Evolutionary conservation across 1,284 basidiomycete genomes (phyloP).

Genomic region (Xerocomus subilludens): DNA sequence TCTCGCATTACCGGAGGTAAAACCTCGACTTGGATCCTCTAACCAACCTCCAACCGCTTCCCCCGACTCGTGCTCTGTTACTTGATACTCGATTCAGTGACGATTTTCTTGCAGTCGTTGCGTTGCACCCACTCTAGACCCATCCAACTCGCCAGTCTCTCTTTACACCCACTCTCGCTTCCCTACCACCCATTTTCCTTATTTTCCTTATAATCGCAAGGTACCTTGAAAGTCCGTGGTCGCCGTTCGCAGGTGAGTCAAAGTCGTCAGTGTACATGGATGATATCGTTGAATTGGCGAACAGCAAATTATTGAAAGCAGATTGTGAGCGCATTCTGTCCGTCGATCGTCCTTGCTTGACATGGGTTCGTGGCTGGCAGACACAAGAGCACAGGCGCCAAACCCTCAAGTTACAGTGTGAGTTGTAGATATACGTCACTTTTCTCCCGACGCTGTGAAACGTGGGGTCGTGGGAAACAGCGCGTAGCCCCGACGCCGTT

Average conservation of each 20-base stretch:
- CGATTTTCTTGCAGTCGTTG: conserved; percentile 47
- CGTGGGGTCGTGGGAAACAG: conserved; percentile 66
- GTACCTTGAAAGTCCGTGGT: conserved; percentile 26
- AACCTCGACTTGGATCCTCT: conserved; percentile 46
- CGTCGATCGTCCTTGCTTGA: conserved; percentile 20
- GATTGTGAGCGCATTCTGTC: conserved; percentile 35
- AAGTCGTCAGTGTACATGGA: conserved; percentile 17
- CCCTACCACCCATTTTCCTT: conserved; percentile 32
- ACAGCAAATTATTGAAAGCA: conserved; percentile 34
- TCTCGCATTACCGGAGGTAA: conserved; percentile 57
- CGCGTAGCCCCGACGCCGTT: too few relatives aligned
- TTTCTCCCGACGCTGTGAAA: conserved; percentile 62
- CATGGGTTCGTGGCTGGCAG: conserved; percentile 31
- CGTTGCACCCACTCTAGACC: conserved; percentile 37
- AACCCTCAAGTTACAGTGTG: conserved; percentile 31
- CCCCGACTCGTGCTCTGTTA: conserved; percentile 42
- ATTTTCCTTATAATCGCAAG: not conserved
- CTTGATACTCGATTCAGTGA: conserved; percentile 62
- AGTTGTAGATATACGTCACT: conserved; percentile 53
- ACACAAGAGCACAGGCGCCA: conserved; percentile 22
- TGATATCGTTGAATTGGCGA: conserved; percentile 17
- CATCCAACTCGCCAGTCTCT: too few relatives aligned
- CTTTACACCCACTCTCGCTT: conserved; percentile 45
- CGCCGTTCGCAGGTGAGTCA: conserved; percentile 38
- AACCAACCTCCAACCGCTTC: conserved; percentile 41